A percentile compares a stretch with the other conserved stretches of the same genome.
These are phyloP conservation scores for Oryza meridionalis DNA, from an alignment of 176 grass and related monocot species.

Conservation along the genomic window DNA sequence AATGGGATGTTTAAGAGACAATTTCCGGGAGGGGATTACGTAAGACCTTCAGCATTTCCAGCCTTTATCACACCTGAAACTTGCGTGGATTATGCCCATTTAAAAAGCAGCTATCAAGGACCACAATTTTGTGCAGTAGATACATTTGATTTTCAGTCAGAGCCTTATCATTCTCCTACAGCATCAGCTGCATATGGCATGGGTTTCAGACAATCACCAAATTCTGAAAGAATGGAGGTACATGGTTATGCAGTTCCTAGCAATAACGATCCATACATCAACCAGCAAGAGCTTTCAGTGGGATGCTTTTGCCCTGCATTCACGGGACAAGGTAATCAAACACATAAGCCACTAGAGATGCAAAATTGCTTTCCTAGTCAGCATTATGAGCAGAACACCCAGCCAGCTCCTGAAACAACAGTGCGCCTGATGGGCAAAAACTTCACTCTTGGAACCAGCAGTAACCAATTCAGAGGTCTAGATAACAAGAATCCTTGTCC, in stretches of 20 bases:
- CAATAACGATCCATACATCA: constrained; percentile 25
- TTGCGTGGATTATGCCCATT: constrained; percentile 41
- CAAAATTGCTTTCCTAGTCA: constrained; percentile 30
- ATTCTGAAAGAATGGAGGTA: constrained; percentile 58
- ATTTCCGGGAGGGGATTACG: constrained; percentile 38
- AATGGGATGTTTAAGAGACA: constrained; percentile 49
- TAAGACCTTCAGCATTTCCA: constrained; percentile 39
- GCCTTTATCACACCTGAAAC: constrained; percentile 29
- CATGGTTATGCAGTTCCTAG: constrained; percentile 32
- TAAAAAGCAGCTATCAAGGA: constrained; percentile 44
- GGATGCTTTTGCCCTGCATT: constrained; percentile 43
- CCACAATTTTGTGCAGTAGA: constrained; percentile 49
- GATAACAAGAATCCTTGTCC: constrained; percentile 43
- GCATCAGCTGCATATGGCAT: constrained; percentile 40
- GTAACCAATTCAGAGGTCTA: constrained; percentile 45
- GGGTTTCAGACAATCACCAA: constrained; percentile 55
- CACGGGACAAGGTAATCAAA: constrained; percentile 30
- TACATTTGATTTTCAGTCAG: constrained; percentile 48
- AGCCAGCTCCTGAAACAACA: constrained; percentile 50
- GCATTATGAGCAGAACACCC: constrained; percentile 43
- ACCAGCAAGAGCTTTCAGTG: constrained; percentile 31
- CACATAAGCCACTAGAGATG: constrained; percentile 38
- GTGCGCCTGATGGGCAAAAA: constrained; percentile 95
- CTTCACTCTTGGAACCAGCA: constrained; percentile 66
- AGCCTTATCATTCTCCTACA: constrained; percentile 41